Percentiles rank a stretch among this genome's conserved stretches.
Evolutionary conservation across 2,329 filamentous ascomycete genomes (phyloP).

Genomic region (Aspergillus hiratsukae): DNA sequence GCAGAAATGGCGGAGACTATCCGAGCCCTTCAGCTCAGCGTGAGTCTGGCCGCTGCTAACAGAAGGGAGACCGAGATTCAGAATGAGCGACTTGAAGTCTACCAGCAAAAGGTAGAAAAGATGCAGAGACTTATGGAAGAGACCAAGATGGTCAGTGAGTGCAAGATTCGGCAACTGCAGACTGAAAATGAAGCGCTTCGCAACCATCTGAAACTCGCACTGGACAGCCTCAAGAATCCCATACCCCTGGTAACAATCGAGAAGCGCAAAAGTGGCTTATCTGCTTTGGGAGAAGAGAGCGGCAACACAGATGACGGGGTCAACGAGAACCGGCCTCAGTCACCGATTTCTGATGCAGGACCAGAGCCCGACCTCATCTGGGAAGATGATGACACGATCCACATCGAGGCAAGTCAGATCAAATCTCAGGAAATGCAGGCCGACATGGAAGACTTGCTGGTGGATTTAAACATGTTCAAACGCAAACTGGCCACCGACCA

Average conservation of each 20-base stretch:
- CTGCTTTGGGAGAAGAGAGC: conserved; percentile 54
- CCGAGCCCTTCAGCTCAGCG: conserved; percentile 71
- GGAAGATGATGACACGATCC: conserved; percentile 51
- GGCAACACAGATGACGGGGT: conserved; percentile 49
- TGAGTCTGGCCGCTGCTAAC: conserved; percentile 62
- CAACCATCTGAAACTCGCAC: conserved; percentile 79
- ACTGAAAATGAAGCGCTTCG: conserved; percentile 87
- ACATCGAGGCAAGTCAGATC: conserved; percentile 39
- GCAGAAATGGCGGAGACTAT: conserved; percentile 94
- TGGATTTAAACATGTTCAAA: conserved; percentile 74
- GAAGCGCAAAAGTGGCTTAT: conserved; percentile 31
- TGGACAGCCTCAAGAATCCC: conserved; percentile 84
- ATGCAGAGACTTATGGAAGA: conserved; percentile 98
- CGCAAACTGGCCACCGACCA: conserved; percentile 79
- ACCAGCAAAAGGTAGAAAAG: conserved; percentile 80
- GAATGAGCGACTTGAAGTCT: conserved; percentile 85
- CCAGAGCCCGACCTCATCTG: conserved; percentile 38
- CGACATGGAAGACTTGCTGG: conserved; percentile 78
- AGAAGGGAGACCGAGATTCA: conserved; percentile 68
- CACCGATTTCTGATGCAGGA: conserved; percentile 24
- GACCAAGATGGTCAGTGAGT: conserved; percentile 80
- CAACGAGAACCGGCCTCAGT: conserved; percentile 35
- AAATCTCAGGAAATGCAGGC: conserved; percentile 66
- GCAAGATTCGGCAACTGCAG: conserved; percentile 85
- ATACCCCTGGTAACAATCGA: conserved; percentile 56